Base-by-base conservation (phyloP, 1,139 yeast genomes). In the Nakaseomyces bracarensis region DNA sequence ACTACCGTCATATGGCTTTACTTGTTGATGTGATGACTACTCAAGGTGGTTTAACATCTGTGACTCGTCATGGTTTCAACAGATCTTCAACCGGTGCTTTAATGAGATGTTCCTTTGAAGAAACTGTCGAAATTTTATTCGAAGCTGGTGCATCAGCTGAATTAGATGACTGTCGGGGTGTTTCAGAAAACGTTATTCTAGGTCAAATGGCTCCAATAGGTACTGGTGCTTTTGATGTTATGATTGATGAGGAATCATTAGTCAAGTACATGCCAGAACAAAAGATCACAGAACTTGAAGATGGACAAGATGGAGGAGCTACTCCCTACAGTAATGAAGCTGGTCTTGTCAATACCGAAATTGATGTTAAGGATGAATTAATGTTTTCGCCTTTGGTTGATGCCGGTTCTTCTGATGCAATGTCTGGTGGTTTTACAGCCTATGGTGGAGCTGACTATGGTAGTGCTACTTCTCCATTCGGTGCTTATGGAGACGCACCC, bases 141-240 rank as follows among this genome's bases (percentile, higher is more conserved):
- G 98, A 93, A 60, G 99, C 99, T 29, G 98, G 96, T 61, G 95
- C 97, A 3, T 79, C 94, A 34, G 98, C 98, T 16, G 98, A 93
- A 63, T 71, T 91, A 49, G 99, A 93, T 68, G 97, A 91, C 55
- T 93, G 98, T 67, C 84, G 89, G 55, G 99, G 99, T 72, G 95
- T 93, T 49, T 91, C 98, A 36, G 97, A 93, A 64, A 93, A 91
- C 61, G 95, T 93, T 46, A 85, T 93, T 74, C 76, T 93, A 60
- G 99, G 99, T 42, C 98, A 93, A 72, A 77, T 91, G 76, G 97
- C 98, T 18, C 98, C 98, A 46, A 76, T 93, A 56, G 99, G 99
- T 65, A 93, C 99, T 3, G 99, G 99, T 60, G 82, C 96, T 1
- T 93, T 93, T 61, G 98, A 91, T 63, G 93, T 93, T 38, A 81